A percentile compares a stretch with the other conserved stretches of the same genome.
phyloP scores from a whole-genome alignment of 331 rosid genomes.

The Cydonia oblonga region DNA sequence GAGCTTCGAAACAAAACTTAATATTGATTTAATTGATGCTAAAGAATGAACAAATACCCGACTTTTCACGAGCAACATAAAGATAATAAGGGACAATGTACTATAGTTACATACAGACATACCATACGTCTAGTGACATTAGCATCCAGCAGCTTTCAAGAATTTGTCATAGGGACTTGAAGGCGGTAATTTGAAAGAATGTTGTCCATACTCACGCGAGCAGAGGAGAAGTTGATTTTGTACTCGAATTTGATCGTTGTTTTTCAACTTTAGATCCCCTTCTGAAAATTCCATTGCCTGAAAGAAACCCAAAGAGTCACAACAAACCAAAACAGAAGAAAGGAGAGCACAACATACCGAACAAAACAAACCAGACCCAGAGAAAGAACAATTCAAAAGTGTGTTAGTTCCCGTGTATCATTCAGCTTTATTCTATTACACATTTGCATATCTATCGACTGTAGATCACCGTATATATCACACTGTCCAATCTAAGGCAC shows the following conservation, averaged over 20 bases:
- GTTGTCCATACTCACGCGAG: slow-evolving; percentile 38
- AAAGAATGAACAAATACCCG: slow-evolving; percentile 34
- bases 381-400: neutral
- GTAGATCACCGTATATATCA: neutral
- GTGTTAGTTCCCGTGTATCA: neutral
- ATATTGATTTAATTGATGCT: slow-evolving; percentile 5
- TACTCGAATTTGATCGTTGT: slow-evolving; percentile 25
- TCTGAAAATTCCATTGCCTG: slow-evolving; percentile 40
- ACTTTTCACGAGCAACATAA: neutral
- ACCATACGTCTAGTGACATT: slow-evolving; percentile 8
- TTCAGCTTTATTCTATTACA: neutral
- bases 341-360: neutral
- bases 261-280: slow-evolving; percentile 37
- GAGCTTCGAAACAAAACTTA: slow-evolving; percentile 15
- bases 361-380: neutral
- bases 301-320: slow-evolving; percentile 10
- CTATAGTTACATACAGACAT: slow-evolving; percentile 9
- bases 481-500: neutral
- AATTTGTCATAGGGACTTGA: slow-evolving; percentile 90
- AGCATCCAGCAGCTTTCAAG: slow-evolving; percentile 88
- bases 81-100: neutral
- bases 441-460: neutral
- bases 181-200: slow-evolving; percentile 67
- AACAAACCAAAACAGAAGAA: neutral
- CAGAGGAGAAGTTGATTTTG: slow-evolving; percentile 34